Evolutionary conservation across 352 stramenopile genomes (phyloP).

Genomic region (Phytophthora cryptogea): DNA sequence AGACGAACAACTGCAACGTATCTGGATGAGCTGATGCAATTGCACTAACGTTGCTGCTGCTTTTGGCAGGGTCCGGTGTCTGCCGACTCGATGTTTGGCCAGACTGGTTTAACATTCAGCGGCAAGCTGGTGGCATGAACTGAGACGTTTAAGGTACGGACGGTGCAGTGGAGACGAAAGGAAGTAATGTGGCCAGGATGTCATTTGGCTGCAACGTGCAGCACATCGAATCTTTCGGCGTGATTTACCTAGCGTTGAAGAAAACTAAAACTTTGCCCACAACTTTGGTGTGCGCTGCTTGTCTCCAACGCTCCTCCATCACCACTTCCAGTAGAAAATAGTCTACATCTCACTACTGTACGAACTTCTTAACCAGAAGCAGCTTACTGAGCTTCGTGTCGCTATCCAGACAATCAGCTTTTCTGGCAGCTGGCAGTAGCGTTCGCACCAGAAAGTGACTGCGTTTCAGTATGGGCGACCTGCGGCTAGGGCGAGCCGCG

Average conservation of each 20-base stretch:
- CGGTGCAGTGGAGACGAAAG: slow-evolving; percentile 7
- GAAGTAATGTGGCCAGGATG: slow-evolving; percentile 14
- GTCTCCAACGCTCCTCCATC: no score
- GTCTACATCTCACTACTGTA: no score
- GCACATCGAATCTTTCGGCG: slow-evolving; percentile 21
- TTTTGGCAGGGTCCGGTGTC: slow-evolving; percentile 36
- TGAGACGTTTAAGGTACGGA: not conserved
- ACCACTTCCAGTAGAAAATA: no score
- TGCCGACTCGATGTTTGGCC: slow-evolving; percentile 33
- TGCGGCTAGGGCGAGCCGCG: slow-evolving; percentile 7
- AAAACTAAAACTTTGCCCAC: not conserved
- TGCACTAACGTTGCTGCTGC: no score
- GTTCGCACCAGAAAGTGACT: slow-evolving; percentile 23
- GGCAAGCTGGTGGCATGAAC: not conserved
- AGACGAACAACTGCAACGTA: slow-evolving; percentile 2
- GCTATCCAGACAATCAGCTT: slow-evolving; percentile 5
- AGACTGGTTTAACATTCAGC: slow-evolving; percentile 2
- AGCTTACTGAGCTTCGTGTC: no score
- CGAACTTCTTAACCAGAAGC: no score
- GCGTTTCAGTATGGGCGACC: slow-evolving; percentile 19
- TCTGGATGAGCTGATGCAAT: not conserved
- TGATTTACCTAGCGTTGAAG: slow-evolving; percentile 22
- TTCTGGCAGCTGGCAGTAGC: no score
- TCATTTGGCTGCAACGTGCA: not conserved
- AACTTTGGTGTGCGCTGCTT: no score